Evolutionary conservation across 1,284 basidiomycete species (phyloP).

Genomic region (Ganoderma multipileum): DNA sequence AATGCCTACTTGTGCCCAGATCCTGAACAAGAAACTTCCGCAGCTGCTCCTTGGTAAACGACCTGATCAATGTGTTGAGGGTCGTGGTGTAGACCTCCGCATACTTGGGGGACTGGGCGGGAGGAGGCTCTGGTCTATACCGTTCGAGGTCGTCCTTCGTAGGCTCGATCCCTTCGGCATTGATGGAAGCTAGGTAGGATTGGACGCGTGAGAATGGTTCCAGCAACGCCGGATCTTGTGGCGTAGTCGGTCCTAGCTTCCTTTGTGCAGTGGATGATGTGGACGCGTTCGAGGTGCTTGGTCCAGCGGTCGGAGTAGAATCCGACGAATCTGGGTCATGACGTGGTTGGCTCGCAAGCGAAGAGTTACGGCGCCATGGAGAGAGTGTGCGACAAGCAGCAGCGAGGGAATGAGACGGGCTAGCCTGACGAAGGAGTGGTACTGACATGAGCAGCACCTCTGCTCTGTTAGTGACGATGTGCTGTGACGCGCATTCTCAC

Average conservation of each 20-base stretch:
- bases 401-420: constrained; percentile 34
- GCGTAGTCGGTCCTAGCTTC: neutral
- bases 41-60: constrained; percentile 70
- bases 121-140: constrained; percentile 51
- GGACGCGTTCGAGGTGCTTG: constrained; percentile 19
- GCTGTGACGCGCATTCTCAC: neutral
- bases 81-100: constrained; percentile 58
- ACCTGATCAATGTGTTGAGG: constrained; percentile 58
- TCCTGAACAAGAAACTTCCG: constrained; percentile 58
- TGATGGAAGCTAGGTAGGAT: constrained; percentile 59
- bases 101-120: constrained; percentile 53
- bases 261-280: constrained; percentile 1
- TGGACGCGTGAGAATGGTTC: constrained; percentile 46
- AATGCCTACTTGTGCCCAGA: constrained; percentile 44
- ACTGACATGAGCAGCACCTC: constrained; percentile 39
- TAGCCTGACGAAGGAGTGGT: constrained; percentile 37
- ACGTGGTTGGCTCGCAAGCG: constrained; percentile 31
- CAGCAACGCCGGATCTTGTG: neutral
- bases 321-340: constrained; percentile 13
- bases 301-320: constrained; percentile 22
- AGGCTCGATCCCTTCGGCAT: constrained; percentile 50
- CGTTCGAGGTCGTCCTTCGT: constrained; percentile 63
- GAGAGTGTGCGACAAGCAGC: constrained; percentile 32
- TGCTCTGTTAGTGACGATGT: too few relatives aligned
- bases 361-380: constrained; percentile 37